phyloP scores from a whole-genome alignment of 768 basidiomycete genomes.

The Suillus luteus region DNA sequence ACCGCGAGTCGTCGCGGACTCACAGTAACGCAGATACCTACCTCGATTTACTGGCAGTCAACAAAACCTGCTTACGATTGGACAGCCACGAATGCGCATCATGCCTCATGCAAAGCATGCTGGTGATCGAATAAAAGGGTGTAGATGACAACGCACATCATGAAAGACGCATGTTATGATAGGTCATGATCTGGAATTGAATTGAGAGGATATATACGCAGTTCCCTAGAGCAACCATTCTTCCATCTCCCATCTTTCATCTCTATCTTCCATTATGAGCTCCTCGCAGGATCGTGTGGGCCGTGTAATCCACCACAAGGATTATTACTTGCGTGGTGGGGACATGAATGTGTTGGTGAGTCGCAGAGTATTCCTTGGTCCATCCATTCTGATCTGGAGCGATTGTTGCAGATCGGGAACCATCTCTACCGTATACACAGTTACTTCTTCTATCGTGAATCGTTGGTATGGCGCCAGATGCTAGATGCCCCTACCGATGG shows the following conservation, averaged over 20 bases:
- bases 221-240: neutral
- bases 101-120: constrained; percentile 3
- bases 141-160: neutral
- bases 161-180: constrained; percentile 5
- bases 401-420: constrained; percentile 33
- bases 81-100: neutral
- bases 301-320: constrained; percentile 26
- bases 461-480: constrained; percentile 29
- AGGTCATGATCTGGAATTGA: constrained; percentile 6
- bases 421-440: constrained; percentile 37
- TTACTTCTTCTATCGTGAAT: constrained; percentile 41
- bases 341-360: constrained; percentile 57
- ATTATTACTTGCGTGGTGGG: constrained; percentile 56
- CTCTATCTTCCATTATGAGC: neutral
- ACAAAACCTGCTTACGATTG: neutral
- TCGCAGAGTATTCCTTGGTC: neutral
- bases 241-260: neutral
- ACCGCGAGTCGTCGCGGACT: neutral
- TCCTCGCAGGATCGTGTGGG: constrained; percentile 15
- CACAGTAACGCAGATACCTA: neutral
- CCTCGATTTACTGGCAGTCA: neutral
- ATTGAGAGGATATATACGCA: constrained; percentile 1
- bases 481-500: constrained; percentile 15
- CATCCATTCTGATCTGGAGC: neutral
- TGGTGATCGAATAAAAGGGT: neutral